phyloP scores from a whole-genome alignment of 495 filamentous ascomycete genomes.

The Tuber melanosporum region DNA sequence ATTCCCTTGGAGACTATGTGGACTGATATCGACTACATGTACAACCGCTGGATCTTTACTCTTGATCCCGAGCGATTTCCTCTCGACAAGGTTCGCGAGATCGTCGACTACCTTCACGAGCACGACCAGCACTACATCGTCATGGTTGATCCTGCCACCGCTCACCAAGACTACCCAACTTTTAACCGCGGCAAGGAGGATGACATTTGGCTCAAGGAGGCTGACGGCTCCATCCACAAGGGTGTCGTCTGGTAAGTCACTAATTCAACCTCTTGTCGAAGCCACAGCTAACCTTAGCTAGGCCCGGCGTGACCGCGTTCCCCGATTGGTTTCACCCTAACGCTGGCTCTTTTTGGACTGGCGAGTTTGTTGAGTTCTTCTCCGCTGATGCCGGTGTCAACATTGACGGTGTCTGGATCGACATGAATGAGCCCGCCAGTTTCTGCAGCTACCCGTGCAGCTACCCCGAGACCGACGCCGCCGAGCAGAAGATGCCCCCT shows the following conservation, averaged over 20 bases:
- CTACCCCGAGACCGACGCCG: constrained; percentile 52
- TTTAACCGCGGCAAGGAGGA: constrained; percentile 58
- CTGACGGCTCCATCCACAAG: constrained; percentile 61
- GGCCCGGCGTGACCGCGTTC: constrained; percentile 66
- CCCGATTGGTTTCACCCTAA: constrained; percentile 73
- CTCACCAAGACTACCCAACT: constrained; percentile 59
- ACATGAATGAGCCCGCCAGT: constrained; percentile 71
- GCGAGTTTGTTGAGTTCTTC: constrained; percentile 67
- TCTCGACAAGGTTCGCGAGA: constrained; percentile 57
- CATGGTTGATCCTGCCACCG: constrained; percentile 83
- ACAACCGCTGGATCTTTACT: constrained; percentile 58
- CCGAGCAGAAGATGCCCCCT: constrained; percentile 58
- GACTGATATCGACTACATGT: constrained; percentile 83
- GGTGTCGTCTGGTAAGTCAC: constrained; percentile 64
- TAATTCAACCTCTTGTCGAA: neutral
- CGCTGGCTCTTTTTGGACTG: constrained; percentile 65
- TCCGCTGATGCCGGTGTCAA: constrained; percentile 58
- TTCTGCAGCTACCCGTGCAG: constrained; percentile 71
- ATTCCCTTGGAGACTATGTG: constrained; percentile 87
- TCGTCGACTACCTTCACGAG: constrained; percentile 65
- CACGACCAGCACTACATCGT: constrained; percentile 73
- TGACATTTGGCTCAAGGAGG: constrained; percentile 59
- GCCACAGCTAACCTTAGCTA: neutral
- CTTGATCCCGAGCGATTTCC: constrained; percentile 69
- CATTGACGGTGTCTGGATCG: constrained; percentile 83